Evolutionary conservation across 352 stramenopile genomes (phyloP).

Genomic region (Saprolegnia diclina): DNA sequence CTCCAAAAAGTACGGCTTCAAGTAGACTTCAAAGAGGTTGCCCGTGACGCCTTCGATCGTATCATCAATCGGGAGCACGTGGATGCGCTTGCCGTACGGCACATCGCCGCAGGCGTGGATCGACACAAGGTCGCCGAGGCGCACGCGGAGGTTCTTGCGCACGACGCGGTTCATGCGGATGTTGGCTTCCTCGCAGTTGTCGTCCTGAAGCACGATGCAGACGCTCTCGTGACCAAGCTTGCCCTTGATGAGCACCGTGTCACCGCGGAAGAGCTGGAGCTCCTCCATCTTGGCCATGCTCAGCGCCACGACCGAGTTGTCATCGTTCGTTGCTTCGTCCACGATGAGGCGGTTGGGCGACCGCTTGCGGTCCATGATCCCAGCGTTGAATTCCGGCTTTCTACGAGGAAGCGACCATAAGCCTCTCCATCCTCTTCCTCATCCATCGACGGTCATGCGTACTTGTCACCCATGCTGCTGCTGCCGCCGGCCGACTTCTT

Average conservation of each 20-base stretch:
- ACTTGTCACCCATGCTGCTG: slow-evolving; percentile 29
- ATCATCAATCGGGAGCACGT: slow-evolving; percentile 98
- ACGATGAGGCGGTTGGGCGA: slow-evolving; percentile 98
- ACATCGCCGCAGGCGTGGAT: slow-evolving; percentile 96
- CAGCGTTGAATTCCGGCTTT: slow-evolving; percentile 79
- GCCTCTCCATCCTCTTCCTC: neutral
- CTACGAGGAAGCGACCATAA: slow-evolving; percentile 28
- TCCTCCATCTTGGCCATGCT: slow-evolving; percentile 97
- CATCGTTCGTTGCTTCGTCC: slow-evolving; percentile 96
- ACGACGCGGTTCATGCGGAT: slow-evolving; percentile 99
- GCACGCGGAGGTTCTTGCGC: slow-evolving; percentile 97
- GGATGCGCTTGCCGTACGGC: slow-evolving; percentile 97
- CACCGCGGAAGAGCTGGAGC: slow-evolving; percentile 97
- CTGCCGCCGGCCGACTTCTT: slow-evolving; percentile 10
- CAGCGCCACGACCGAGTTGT: slow-evolving; percentile 96
- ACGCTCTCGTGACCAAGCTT: slow-evolving; percentile 99
- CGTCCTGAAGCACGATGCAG: slow-evolving; percentile 96
- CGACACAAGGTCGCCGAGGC: slow-evolving; percentile 97
- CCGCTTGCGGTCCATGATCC: slow-evolving; percentile 90
- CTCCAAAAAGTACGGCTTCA: slow-evolving; percentile 99
- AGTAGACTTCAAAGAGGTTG: slow-evolving; percentile 99
- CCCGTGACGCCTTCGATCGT: slow-evolving; percentile 99
- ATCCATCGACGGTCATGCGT: neutral
- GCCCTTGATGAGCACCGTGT: slow-evolving; percentile 99
- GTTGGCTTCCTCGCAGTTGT: slow-evolving; percentile 95